Percentiles rank a stretch among this genome's conserved stretches.
Conservation (phyloP, 2,329 filamentous ascomycete species). For the Apiospora saccharicola region DNA sequence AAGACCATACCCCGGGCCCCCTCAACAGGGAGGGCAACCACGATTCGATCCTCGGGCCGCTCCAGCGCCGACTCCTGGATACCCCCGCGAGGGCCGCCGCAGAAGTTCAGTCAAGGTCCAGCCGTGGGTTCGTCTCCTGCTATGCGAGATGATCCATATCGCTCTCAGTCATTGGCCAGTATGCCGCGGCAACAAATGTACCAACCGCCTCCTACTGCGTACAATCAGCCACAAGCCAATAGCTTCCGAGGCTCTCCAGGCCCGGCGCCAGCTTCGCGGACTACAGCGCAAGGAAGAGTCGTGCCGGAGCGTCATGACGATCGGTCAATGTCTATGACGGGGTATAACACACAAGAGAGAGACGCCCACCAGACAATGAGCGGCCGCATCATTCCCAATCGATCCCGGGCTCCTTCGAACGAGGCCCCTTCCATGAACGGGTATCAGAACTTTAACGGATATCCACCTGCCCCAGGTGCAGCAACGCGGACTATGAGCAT, state of each 20-base stretch:
- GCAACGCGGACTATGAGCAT: constrained; percentile 69
- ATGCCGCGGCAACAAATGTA: constrained; percentile 77
- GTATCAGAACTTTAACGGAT: constrained; percentile 47
- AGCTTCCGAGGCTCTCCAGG: constrained; percentile 80
- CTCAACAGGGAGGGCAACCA: constrained; percentile 47
- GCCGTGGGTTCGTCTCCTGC: constrained; percentile 58
- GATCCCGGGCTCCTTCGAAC: constrained; percentile 55
- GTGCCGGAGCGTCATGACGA: constrained; percentile 94
- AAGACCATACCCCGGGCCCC: constrained; percentile 73
- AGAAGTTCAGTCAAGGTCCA: constrained; percentile 68
- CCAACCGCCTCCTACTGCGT: constrained; percentile 66
- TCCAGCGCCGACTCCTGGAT: constrained; percentile 52
- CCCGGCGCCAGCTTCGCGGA: constrained; percentile 68
- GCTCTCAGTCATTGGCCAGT: constrained; percentile 91
- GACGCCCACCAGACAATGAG: constrained; percentile 92
- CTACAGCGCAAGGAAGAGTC: constrained; percentile 88
- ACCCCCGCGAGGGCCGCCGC: constrained; percentile 55
- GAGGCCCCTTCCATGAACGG: constrained; percentile 48
- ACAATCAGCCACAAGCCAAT: constrained; percentile 72
- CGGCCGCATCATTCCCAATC: constrained; percentile 86
- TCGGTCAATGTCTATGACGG: constrained; percentile 94
- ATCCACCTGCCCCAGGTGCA: constrained; percentile 56
- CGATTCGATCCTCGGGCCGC: constrained; percentile 69
- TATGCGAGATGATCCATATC: constrained; percentile 83
- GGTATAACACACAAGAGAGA: constrained; percentile 75